Conservation (phyloP, 257 asterid species). For the Solanum etuberosum region DNA sequence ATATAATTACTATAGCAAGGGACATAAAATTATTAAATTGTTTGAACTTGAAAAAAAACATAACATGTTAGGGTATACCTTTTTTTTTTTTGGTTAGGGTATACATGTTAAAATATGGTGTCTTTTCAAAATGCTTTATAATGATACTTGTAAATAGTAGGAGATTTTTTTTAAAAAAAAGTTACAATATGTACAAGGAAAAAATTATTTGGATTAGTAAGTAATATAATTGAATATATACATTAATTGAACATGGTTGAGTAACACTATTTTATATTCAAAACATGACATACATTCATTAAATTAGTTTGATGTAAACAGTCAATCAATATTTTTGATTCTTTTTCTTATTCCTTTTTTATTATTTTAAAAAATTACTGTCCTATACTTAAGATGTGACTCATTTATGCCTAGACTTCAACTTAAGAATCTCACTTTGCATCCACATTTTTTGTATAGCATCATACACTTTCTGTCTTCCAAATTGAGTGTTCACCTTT, state of each 20-base stretch:
- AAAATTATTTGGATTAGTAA: neutral
- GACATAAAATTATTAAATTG: neutral
- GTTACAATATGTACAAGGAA: neutral
- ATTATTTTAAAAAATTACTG: neutral
- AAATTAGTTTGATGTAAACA: neutral
- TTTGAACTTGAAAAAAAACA: neutral
- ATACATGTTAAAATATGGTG: neutral
- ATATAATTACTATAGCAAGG: neutral
- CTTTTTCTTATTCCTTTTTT: neutral
- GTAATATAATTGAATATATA: too few relatives aligned
- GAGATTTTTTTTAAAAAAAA: neutral
- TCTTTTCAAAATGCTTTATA: neutral
- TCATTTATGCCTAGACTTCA: neutral
- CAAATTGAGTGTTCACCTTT: neutral
- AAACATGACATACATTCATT: neutral
- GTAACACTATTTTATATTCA: neutral
- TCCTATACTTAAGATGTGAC: neutral
- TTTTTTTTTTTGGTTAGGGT: neutral
- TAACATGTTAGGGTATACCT: neutral
- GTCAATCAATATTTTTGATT: neutral
- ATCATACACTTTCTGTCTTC: neutral
- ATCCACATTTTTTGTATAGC: neutral
- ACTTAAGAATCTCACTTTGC: neutral
- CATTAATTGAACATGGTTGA: neutral
- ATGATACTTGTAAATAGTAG: neutral